A percentile compares a stretch with the other conserved stretches of the same genome.
These are phyloP conservation scores for Sisymbrium altissimum DNA, from an alignment of 345 rosid species.

Conservation along the genomic window DNA sequence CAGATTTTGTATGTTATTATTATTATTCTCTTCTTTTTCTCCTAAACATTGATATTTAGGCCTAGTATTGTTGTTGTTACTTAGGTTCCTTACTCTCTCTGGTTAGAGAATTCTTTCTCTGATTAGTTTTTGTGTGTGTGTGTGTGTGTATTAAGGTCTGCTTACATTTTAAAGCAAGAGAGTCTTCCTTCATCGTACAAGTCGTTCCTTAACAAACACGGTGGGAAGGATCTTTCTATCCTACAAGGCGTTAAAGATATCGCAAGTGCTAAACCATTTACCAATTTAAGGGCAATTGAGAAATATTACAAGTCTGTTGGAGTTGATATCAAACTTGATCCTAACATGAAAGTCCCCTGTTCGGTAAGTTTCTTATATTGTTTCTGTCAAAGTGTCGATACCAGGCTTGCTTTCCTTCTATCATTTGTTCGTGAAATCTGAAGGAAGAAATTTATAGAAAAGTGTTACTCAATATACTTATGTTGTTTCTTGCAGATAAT, in stretches of 20 bases:
- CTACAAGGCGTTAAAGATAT: constrained; percentile 78
- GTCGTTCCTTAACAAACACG: constrained; percentile 87
- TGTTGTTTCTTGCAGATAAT: constrained; percentile 58
- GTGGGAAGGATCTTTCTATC: constrained; percentile 68
- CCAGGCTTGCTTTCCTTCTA: not conserved
- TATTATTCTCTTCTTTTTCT: constrained; percentile 10
- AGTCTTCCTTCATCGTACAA: constrained; percentile 88
- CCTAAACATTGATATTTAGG: not conserved
- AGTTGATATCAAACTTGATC: constrained; percentile 72
- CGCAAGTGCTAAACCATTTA: constrained; percentile 58
- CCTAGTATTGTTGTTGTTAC: not conserved
- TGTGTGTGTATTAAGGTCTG: constrained; percentile 51
- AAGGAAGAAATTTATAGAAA: not conserved
- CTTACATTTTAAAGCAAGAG: constrained; percentile 83
- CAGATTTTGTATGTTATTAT: constrained; percentile 76
- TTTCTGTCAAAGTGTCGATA: not conserved
- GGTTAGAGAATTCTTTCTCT: not conserved
- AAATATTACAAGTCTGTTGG: constrained; percentile 66
- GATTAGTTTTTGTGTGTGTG: not conserved
- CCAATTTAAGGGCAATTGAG: constrained; percentile 64
- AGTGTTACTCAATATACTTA: not conserved
- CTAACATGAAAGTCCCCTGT: constrained; percentile 80
- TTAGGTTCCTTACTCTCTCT: too few species aligned
- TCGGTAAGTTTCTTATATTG: constrained; percentile 43
- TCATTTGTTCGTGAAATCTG: not conserved